Evolutionary conservation across 208 protist genomes (phyloP).

Genomic region (Blechomonas ayalai): DNA sequence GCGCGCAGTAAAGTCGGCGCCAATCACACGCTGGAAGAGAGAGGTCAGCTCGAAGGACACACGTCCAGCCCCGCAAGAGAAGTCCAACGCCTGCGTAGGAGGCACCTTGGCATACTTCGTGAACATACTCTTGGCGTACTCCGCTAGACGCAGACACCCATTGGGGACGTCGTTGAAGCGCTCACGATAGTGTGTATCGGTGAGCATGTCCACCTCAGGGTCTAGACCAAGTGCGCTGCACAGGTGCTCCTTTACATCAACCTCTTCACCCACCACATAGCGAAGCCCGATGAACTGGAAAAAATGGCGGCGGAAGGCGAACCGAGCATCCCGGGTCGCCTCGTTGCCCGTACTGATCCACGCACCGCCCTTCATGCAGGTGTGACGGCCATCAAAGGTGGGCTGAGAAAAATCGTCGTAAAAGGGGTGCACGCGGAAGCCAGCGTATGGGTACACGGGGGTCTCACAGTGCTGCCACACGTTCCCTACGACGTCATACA

Average conservation of each 20-base stretch:
- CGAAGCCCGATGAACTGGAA: conserved; percentile 93
- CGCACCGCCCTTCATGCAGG: conserved; percentile 93
- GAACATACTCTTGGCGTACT: conserved; percentile 46
- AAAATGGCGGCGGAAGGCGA: conserved; percentile 94
- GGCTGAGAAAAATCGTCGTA: conserved; percentile 96
- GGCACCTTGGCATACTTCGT: conserved; percentile 33
- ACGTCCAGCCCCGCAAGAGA: conserved; percentile 79
- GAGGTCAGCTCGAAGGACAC: conserved; percentile 77
- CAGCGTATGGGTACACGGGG: conserved; percentile 81
- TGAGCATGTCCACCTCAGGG: conserved; percentile 70
- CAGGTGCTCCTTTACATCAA: conserved; percentile 16
- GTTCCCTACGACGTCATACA: conserved; percentile 94
- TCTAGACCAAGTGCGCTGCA: conserved; percentile 47
- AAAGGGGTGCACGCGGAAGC: conserved; percentile 90
- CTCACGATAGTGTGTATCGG: conserved; percentile 63
- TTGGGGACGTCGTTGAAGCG: conserved; percentile 55
- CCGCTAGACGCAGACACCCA: conserved; percentile 59
- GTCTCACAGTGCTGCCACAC: conserved; percentile 94
- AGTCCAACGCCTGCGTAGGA: conserved; percentile 57
- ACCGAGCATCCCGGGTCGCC: conserved; percentile 89
- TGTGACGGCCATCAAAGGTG: conserved; percentile 93
- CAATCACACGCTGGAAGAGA: conserved; percentile 67
- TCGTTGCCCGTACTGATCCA: conserved; percentile 93
- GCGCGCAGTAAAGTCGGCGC: conserved; percentile 78
- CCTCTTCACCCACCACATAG: conserved; percentile 75